Evolutionary conservation across 257 asterid genomes (phyloP).

Genomic region (Solanum peruvianum): DNA sequence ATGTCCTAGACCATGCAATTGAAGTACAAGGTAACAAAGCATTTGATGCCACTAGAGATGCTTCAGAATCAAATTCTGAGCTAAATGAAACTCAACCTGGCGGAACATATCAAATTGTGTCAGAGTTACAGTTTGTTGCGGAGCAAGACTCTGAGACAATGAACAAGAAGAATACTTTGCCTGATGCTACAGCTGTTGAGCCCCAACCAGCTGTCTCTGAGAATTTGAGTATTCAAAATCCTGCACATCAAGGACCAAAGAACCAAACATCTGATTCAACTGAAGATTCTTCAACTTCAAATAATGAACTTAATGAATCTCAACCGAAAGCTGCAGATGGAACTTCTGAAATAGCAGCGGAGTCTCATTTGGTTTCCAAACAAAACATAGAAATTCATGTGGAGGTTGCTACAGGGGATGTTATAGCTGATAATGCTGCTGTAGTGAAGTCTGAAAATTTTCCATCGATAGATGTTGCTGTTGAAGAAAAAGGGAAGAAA

Average conservation of each 20-base stretch:
- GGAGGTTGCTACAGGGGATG: neutral
- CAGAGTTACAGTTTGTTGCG: neutral
- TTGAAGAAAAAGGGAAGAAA: neutral
- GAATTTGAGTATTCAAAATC: neutral
- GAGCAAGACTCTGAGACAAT: neutral
- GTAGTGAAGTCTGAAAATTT: neutral
- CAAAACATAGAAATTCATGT: neutral
- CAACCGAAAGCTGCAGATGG: neutral
- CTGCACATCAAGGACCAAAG: neutral
- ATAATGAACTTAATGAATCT: neutral
- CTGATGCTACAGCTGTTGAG: neutral
- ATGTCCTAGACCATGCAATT: neutral
- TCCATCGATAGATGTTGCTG: neutral
- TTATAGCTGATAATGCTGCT: neutral
- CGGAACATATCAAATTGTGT: neutral
- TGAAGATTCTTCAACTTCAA: neutral
- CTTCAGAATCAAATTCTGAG: constrained; percentile 4
- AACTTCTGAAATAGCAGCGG: neutral
- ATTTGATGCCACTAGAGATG: neutral
- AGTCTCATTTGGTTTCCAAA: neutral
- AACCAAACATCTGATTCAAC: neutral
- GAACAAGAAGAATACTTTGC: neutral
- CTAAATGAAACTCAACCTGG: neutral
- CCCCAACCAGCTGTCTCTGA: neutral
- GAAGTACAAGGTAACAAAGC: neutral